Base-by-base conservation (phyloP, 1,284 basidiomycete genomes). In the Calocybe gambosa region DNA sequence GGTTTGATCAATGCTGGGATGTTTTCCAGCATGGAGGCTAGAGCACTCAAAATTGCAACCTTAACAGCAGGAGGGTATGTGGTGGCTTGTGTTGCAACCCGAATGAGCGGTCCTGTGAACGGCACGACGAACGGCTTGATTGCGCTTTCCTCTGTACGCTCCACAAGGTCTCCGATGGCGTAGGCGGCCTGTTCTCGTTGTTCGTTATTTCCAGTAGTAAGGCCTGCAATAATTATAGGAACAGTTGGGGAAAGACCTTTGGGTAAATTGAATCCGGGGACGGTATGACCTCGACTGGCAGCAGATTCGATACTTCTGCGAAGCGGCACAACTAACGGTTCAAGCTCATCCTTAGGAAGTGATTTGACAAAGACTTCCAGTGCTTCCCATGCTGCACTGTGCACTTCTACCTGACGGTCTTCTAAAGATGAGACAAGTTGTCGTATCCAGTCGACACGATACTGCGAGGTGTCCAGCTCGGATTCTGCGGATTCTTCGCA, bases 61-160 rank as follows among this genome's bases (percentile, higher is more conserved):
- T 96, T 96, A 65, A 96, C 91, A 20, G 85, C 88, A 0, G 93
- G 88, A 5, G 93, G 92, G 61, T 92, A 90, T 0, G 85, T 82
- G 42, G 85, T 88, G 13, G 89, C 85, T 62, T 90, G 87, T 0
- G 89, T 91, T 1, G 91, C 92, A 31, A 95, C 91, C 60, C 91
- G 86, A 59, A 98, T 98, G 53, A 98, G 82, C 1, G 94, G 93
- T 20, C 95, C 94, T 18, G 95, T 97, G 63, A 98, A 93, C 26
- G 91, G 89, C 9, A 97, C 94, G 51, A 97, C 92, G 65, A 92
- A 97, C 0, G 93, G 90, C 66, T 96, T 97, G 78, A 99, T 89
- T 0, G 92, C 84, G 18, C 73, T 77, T 60, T 95, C 87, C 23
- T 87, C 81, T 0, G 93, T 97, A 21, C 93, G 80, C 63, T 94